These are phyloP conservation scores for Boletus sp. DNA, from an alignment of 1,284 basidiomycete genomes.

Conservation along the genomic window DNA sequence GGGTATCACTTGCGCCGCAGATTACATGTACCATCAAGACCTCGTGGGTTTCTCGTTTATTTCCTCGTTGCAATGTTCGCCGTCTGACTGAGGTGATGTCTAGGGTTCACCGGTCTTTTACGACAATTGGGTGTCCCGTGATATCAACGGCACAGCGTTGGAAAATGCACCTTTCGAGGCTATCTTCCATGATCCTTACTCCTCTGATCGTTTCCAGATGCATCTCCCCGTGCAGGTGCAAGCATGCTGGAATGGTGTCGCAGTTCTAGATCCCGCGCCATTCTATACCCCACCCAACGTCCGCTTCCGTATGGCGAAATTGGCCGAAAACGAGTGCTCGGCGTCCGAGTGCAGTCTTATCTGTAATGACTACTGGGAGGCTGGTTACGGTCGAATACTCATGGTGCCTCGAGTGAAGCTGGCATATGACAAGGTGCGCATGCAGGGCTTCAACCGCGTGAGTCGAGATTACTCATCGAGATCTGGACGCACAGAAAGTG, in stretches of 20 bases:
- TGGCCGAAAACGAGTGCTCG: conserved; percentile 82
- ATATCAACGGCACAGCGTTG: conserved; percentile 94
- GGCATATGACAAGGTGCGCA: conserved; percentile 81
- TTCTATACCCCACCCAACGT: conserved; percentile 88
- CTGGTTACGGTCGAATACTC: conserved; percentile 90
- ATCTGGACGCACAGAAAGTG: conserved; percentile 57
- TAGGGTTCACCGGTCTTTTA: conserved; percentile 82
- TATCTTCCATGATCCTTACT: conserved; percentile 81
- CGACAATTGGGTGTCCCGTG: conserved; percentile 96
- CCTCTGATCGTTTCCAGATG: conserved; percentile 76
- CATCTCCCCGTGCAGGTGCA: conserved; percentile 94
- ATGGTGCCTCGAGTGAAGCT: conserved; percentile 96
- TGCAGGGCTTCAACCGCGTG: not conserved
- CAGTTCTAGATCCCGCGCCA: conserved; percentile 87
- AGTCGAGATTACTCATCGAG: conserved; percentile 3
- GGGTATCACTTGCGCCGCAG: conserved; percentile 92
- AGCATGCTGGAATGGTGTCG: conserved; percentile 96
- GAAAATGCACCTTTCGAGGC: conserved; percentile 94
- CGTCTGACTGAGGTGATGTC: conserved; percentile 1
- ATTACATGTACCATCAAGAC: conserved; percentile 97
- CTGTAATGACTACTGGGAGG: conserved; percentile 92
- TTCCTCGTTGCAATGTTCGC: not conserved
- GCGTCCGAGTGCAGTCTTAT: conserved; percentile 92
- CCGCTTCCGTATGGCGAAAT: conserved; percentile 87
- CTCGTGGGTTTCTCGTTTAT: conserved; percentile 50